Evolutionary conservation across 1,139 yeast genomes (phyloP).

Genomic region (Pichia sp.): DNA sequence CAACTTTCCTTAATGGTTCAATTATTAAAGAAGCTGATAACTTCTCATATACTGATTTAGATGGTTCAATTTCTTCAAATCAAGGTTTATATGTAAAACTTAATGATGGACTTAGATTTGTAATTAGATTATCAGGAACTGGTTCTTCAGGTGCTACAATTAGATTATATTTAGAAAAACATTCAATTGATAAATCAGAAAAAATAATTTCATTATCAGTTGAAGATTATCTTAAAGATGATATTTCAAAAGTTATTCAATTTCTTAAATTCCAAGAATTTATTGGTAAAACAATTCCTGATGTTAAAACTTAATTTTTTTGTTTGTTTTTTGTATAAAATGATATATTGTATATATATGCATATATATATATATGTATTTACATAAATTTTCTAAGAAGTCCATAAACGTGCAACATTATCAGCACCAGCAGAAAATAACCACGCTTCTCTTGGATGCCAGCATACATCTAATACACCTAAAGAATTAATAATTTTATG

Average conservation of each 20-base stretch:
- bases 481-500: constrained; percentile 73
- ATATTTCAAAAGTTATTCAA: constrained; percentile 56
- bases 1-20: constrained; percentile 35
- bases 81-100: constrained; percentile 90
- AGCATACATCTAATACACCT: constrained; percentile 82
- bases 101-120: constrained; percentile 76
- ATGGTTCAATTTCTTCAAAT: constrained; percentile 83
- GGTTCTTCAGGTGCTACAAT: constrained; percentile 98
- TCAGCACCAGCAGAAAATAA: constrained; percentile 97
- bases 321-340: not conserved
- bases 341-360: not conserved
- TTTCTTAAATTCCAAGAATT: constrained; percentile 68
- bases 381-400: constrained; percentile 43
- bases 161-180: constrained; percentile 84
- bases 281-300: constrained; percentile 82
- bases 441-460: constrained; percentile 99
- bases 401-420: constrained; percentile 94
- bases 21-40: constrained; percentile 73
- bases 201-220: constrained; percentile 43
- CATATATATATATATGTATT: not conserved
- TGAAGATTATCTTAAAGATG: constrained; percentile 62
- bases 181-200: constrained; percentile 52
- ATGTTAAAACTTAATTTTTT: constrained; percentile 61
- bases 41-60: constrained; percentile 89
- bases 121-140: constrained; percentile 92